Conservation (phyloP, 768 basidiomycete genomes). For the Chalciporus chontae region DNA sequence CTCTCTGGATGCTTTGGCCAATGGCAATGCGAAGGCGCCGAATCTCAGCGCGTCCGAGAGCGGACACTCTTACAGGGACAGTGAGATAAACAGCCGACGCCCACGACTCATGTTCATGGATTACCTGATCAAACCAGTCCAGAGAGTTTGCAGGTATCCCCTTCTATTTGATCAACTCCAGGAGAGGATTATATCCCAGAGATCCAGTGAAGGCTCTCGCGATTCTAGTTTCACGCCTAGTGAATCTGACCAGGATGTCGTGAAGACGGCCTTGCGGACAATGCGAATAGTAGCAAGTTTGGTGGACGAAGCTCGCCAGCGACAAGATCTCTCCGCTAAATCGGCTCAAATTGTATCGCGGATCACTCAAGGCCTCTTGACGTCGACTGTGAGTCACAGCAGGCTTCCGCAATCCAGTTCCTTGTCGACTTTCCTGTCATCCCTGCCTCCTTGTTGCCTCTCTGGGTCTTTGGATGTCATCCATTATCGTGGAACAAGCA, state of each 20-base stretch:
- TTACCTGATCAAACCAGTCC: constrained; percentile 96
- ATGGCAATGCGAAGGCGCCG: constrained; percentile 31
- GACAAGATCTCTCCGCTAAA: constrained; percentile 61
- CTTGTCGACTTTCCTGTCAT: constrained; percentile 59
- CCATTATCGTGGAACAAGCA: constrained; percentile 51
- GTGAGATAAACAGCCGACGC: constrained; percentile 26
- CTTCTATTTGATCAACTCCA: constrained; percentile 77
- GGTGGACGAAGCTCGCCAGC: constrained; percentile 78
- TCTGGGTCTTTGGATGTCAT: constrained; percentile 89
- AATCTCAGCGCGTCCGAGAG: constrained; percentile 27
- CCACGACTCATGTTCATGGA: constrained; percentile 67
- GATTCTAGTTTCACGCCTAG: neutral
- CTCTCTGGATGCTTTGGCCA: constrained; percentile 44
- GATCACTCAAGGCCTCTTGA: constrained; percentile 42
- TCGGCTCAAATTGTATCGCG: constrained; percentile 68
- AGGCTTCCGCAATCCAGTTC: constrained; percentile 36
- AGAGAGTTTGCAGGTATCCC: constrained; percentile 94
- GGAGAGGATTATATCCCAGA: constrained; percentile 6
- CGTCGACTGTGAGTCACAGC: constrained; percentile 24
- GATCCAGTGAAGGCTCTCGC: neutral
- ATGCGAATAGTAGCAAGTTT: constrained; percentile 75
- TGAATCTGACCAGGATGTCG: constrained; percentile 10
- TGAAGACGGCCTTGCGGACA: constrained; percentile 51
- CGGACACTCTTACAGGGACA: constrained; percentile 28
- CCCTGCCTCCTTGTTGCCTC: constrained; percentile 74